Conservation (phyloP, 2,329 filamentous ascomycete species). For the Botrytis aclada region DNA sequence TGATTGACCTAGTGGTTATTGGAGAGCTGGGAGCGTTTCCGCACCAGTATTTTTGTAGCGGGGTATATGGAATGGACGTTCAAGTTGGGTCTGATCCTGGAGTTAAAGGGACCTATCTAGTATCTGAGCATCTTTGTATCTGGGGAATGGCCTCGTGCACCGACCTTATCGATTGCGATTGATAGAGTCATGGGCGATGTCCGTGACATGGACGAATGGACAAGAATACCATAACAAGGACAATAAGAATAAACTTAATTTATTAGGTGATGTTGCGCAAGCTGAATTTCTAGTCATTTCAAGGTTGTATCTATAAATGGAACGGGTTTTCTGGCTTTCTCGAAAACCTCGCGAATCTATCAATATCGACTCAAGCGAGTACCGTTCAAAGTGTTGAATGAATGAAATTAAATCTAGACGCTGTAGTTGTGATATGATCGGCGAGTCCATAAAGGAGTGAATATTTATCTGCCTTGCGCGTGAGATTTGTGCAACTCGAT, state of each 20-base stretch:
- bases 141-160: slow-evolving; percentile 6
- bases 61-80: not conserved
- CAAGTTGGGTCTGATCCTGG: not conserved
- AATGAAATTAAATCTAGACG: not conserved
- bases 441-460: not conserved
- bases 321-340: not conserved
- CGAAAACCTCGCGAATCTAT: not conserved
- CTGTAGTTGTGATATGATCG: not conserved
- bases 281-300: not conserved
- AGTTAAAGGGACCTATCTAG: slow-evolving; percentile 9
- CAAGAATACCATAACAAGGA: not conserved
- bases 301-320: not conserved
- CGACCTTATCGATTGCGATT: not conserved
- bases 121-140: not conserved
- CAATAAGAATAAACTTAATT: not conserved
- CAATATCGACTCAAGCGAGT: not conserved
- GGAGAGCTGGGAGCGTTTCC: not conserved
- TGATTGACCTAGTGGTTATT: slow-evolving; percentile 9
- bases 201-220: not conserved
- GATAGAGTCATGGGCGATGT: not conserved
- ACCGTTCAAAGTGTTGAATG: not conserved
- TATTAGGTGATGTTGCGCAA: not conserved
- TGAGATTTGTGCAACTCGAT: not conserved
- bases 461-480: not conserved
- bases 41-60: not conserved